Conservation (phyloP, 1,139 yeast genomes). For the Kodamaea derodonti region DNA sequence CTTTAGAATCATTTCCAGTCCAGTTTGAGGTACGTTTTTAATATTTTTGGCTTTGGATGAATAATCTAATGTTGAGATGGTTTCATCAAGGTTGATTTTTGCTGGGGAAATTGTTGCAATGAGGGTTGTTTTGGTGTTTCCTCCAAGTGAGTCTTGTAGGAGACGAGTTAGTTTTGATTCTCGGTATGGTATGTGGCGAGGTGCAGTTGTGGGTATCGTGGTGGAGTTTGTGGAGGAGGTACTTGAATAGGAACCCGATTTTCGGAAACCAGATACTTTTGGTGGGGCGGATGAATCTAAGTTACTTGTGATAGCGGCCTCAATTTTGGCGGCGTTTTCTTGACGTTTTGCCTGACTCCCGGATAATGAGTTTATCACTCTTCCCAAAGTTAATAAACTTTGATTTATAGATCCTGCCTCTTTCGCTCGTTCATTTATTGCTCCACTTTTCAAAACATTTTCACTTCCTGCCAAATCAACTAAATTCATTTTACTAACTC, state of each 20-base stretch:
- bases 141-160: constrained; percentile 80
- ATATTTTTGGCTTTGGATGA: constrained; percentile 81
- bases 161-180: constrained; percentile 79
- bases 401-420: constrained; percentile 91
- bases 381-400: constrained; percentile 74
- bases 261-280: not conserved
- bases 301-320: not conserved
- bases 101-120: constrained; percentile 86
- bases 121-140: constrained; percentile 73
- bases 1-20: constrained; percentile 53
- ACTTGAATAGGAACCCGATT: not conserved
- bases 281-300: not conserved
- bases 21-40: constrained; percentile 63
- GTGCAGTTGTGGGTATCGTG: not conserved
- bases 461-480: constrained; percentile 92
- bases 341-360: not conserved
- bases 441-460: constrained; percentile 76
- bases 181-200: constrained; percentile 72
- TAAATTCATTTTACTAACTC: constrained; percentile 65
- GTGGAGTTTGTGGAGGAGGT: not conserved
- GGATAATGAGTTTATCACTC: constrained; percentile 71
- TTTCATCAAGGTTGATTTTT: constrained; percentile 67
- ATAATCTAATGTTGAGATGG: constrained; percentile 78
- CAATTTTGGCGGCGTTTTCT: not conserved
- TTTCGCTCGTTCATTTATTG: constrained; percentile 70